These are phyloP conservation scores for Nosema granulosis DNA, from an alignment of 371 early-diverging fungal species.

Conservation along the genomic window DNA sequence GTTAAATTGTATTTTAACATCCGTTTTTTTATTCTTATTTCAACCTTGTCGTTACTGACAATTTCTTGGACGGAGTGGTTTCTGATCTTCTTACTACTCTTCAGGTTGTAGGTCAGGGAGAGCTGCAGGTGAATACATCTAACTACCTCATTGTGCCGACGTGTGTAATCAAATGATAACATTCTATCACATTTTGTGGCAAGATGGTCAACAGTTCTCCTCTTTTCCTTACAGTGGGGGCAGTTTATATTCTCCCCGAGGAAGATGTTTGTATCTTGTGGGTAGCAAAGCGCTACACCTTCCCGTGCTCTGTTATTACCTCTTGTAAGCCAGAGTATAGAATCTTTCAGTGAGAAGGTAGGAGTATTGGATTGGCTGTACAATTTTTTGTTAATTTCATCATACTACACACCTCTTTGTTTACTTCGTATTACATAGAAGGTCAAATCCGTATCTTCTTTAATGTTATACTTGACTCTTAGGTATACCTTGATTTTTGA, in stretches of 20 bases:
- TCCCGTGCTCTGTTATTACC: background rate
- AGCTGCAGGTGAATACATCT: constrained; percentile 8
- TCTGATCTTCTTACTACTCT: too few species aligned
- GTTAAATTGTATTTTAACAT: background rate
- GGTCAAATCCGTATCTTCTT: too few species aligned
- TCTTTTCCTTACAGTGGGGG: background rate
- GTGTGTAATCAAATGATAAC: background rate
- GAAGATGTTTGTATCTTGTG: constrained; percentile 8
- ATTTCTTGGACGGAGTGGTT: constrained; percentile 13
- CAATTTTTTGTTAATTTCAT: too few species aligned
- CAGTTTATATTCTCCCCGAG: background rate
- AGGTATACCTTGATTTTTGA: too few species aligned
- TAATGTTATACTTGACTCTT: too few species aligned
- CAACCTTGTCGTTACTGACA: background rate
- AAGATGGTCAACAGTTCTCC: constrained; percentile 6
- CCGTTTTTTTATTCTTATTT: constrained; percentile 3
- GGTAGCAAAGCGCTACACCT: background rate
- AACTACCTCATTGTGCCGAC: constrained; percentile 4
- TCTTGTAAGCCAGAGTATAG: background rate
- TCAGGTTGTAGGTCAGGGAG: background rate
- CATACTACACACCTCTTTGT: too few species aligned
- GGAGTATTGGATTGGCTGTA: too few species aligned
- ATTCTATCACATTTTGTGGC: constrained; percentile 13
- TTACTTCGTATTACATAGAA: too few species aligned
- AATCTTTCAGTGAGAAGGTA: too few species aligned